These are phyloP conservation scores for Linaria vulgaris DNA, from an alignment of 257 asterid genomes.

Conservation along the genomic window DNA sequence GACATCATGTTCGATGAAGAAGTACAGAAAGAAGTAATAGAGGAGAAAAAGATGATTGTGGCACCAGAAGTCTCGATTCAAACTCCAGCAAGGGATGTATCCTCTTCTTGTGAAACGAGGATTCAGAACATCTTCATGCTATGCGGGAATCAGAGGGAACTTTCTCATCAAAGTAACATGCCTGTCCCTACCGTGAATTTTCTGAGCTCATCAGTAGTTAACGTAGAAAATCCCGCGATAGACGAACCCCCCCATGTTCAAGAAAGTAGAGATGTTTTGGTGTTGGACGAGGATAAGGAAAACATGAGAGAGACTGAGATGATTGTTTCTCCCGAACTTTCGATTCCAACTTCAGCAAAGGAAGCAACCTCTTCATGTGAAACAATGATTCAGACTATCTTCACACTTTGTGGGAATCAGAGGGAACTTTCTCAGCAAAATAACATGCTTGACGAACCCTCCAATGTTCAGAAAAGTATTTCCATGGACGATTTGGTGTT, in stretches of 20 bases:
- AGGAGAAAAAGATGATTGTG: conserved; percentile 57
- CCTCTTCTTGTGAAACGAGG: conserved; percentile 42
- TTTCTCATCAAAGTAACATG: conserved; percentile 34
- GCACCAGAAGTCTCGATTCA: conserved; percentile 31
- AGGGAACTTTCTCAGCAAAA: conserved; percentile 48
- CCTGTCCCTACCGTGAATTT: conserved; percentile 27
- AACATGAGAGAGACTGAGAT: conserved; percentile 67
- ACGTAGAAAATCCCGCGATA: no score
- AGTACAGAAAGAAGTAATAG: conserved; percentile 78
- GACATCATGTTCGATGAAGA: conserved; percentile 51
- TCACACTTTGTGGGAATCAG: conserved; percentile 65
- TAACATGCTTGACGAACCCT: conserved; percentile 3
- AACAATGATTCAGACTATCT: conserved; percentile 58
- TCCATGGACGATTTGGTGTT: conserved; percentile 21
- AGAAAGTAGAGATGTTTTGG: no score
- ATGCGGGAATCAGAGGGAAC: conserved; percentile 62
- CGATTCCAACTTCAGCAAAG: conserved; percentile 24
- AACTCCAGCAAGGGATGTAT: conserved; percentile 30
- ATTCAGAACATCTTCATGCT: conserved; percentile 69
- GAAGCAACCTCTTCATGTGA: conserved; percentile 43
- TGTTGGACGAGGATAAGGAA: no score
- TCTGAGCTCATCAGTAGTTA: no score
- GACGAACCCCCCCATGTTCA: no score
- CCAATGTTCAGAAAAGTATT: conserved; percentile 22
- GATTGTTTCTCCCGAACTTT: conserved; percentile 33